These are phyloP conservation scores for Penicillium simplicissimum DNA, from an alignment of 495 filamentous ascomycete species.

Conservation along the genomic window DNA sequence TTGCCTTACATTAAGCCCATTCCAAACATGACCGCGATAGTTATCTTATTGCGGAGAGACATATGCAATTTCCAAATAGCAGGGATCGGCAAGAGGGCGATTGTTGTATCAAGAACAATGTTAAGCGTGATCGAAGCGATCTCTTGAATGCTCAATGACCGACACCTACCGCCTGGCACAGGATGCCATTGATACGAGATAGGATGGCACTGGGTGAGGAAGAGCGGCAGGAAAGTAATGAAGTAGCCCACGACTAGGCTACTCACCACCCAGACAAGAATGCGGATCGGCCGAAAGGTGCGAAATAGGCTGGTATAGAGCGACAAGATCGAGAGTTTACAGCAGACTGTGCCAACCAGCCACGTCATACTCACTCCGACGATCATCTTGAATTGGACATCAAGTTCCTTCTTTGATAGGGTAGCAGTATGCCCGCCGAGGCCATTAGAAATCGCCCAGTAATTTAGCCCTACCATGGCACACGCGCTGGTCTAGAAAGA, in stretches of 20 bases:
- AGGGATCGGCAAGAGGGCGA: conserved; percentile 8
- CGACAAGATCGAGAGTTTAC: conserved; percentile 10
- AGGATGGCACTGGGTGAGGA: conserved; percentile 11
- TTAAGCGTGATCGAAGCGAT: conserved; percentile 10
- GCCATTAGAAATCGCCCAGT: conserved; percentile 8
- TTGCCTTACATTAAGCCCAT: conserved; percentile 10
- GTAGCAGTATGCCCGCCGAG: conserved; percentile 6
- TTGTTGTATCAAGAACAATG: conserved; percentile 7
- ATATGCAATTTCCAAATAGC: conserved; percentile 9
- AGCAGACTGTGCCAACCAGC: conserved; percentile 10
- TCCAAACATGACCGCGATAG: conserved; percentile 11
- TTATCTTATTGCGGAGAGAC: conserved; percentile 11
- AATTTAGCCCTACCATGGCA: conserved; percentile 7
- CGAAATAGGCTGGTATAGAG: conserved; percentile 12
- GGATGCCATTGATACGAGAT: conserved; percentile 10
- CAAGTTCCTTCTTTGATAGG: conserved; percentile 4
- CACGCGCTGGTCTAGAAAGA: background rate
- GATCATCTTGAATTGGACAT: conserved; percentile 13
- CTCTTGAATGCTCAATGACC: conserved; percentile 9
- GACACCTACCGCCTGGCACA: conserved; percentile 4
- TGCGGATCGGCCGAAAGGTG: conserved; percentile 11
- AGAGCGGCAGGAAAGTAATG: conserved; percentile 7
- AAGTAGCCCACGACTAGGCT: conserved; percentile 11
- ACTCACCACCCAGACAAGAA: conserved; percentile 13
- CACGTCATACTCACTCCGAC: conserved; percentile 13